Base-by-base conservation (phyloP, 345 rosid species). In the Sisymbrium irio region DNA sequence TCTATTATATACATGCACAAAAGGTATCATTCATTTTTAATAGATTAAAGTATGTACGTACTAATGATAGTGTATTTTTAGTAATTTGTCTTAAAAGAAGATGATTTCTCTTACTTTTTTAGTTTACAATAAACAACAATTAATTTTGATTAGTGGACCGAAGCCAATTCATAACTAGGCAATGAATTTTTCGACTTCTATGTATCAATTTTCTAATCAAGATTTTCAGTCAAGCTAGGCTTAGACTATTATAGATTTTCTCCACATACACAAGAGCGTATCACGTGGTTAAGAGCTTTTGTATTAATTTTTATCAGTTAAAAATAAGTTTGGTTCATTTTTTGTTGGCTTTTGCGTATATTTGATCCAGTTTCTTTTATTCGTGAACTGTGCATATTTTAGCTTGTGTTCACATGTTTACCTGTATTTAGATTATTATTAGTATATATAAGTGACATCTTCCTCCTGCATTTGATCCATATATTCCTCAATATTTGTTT, bases 241-340 rank as follows among this genome's bases (percentile, higher is more conserved):
- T 49, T 49, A 45, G 44, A 36, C 63, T 35, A 46, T 33, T 27
- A 59, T 63, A 63, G 71, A 73, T 73, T 42, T 64, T 39, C 46
- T 63, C 45, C 61, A 53, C 44, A 51, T 10, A 41, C 62, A 62
- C 27, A 47, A 62, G 33, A 72, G 62, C 30, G 12, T 41, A 65
- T 73, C 71, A 73, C 77, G 65, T 73, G 65, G 64, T 36, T 15
- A 19, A 42, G 62, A 62, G 42, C 55, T 5, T 72, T 50, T 27
- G 13, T n/a, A 41, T 32, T 63, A 53, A 2, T 19, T 27, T 72
- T 5, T 62, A 37, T 17, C 61, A 50, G 61, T 27, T 39, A 22
- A 49, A n/a, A 5, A 50, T 2, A 17, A 50, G n/a, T 28, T 30
- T 22, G 25, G 3, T 32, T 19, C 0, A 28, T 61, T 40, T 30